Conservation (phyloP, 2,329 filamentous ascomycete genomes). For the Ascochyta rabiei region DNA sequence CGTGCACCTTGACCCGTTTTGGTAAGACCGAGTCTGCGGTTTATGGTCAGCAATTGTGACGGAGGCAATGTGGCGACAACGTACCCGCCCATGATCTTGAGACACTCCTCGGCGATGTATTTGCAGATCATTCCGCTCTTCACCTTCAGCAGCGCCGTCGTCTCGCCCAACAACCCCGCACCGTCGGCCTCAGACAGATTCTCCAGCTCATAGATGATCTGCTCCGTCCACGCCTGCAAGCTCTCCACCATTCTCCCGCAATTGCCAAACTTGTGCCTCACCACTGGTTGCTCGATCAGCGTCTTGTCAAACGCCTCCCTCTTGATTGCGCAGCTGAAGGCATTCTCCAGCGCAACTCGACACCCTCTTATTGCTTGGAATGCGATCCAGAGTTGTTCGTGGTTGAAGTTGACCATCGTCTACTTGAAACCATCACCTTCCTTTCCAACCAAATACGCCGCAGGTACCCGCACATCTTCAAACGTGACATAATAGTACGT, state of each 20-base stretch:
- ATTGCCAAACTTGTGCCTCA: slow-evolving; percentile 41
- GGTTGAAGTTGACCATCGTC: slow-evolving; percentile 46
- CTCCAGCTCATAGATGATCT: slow-evolving; percentile 36
- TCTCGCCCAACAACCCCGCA: slow-evolving; percentile 28
- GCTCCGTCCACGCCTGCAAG: slow-evolving; percentile 39
- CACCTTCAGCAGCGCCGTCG: slow-evolving; percentile 35
- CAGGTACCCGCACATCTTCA: slow-evolving; percentile 42
- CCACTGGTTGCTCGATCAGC: slow-evolving; percentile 42
- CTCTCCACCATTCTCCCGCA: slow-evolving; percentile 38
- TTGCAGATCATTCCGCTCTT: slow-evolving; percentile 34
- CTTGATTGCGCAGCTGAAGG: slow-evolving; percentile 38
- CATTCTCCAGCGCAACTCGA: slow-evolving; percentile 36
- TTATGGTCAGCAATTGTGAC: background rate
- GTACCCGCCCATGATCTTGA: slow-evolving; percentile 34
- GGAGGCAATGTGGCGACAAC: background rate
- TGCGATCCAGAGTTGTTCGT: slow-evolving; percentile 42
- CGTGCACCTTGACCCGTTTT: slow-evolving; percentile 36
- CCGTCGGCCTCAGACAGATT: slow-evolving; percentile 28
- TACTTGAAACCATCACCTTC: slow-evolving; percentile 41
- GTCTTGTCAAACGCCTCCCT: slow-evolving; percentile 41
- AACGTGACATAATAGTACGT: slow-evolving; percentile 43
- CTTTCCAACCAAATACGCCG: slow-evolving; percentile 34
- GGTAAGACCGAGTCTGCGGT: slow-evolving; percentile 27
- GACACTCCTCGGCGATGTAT: slow-evolving; percentile 35
- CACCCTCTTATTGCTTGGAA: slow-evolving; percentile 39